phyloP scores from a whole-genome alignment of 257 asterid genomes.

The Avicennia marina region DNA sequence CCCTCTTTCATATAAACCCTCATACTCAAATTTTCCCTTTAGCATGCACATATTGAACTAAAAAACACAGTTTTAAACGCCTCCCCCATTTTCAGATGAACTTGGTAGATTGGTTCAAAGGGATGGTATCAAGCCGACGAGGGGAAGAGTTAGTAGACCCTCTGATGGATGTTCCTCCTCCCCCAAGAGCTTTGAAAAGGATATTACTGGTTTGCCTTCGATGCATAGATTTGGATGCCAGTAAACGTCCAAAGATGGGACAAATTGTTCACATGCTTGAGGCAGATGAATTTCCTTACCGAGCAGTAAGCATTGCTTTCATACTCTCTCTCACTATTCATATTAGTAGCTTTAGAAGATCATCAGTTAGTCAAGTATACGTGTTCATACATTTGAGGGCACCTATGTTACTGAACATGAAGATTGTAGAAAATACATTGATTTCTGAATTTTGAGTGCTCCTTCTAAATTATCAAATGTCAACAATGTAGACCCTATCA shows the following conservation, averaged over 20 bases:
- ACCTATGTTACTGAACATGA: too few relatives aligned
- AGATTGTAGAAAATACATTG: too few relatives aligned
- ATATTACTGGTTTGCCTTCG: slow-evolving; percentile 78
- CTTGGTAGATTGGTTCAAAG: slow-evolving; percentile 96
- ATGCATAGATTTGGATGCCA: slow-evolving; percentile 82
- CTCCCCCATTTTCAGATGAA: slow-evolving; percentile 65
- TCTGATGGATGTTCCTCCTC: slow-evolving; percentile 58
- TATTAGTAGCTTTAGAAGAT: too few relatives aligned
- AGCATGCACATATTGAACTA: too few relatives aligned
- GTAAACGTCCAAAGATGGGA: slow-evolving; percentile 97
- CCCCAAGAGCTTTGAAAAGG: slow-evolving; percentile 78
- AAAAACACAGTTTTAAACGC: neutral
- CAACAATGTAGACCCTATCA: too few relatives aligned
- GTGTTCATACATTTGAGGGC: too few relatives aligned
- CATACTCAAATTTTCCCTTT: neutral
- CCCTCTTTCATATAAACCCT: neutral
- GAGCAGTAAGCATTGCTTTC: slow-evolving; percentile 8
- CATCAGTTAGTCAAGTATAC: too few relatives aligned
- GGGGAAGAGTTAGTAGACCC: slow-evolving; percentile 85
- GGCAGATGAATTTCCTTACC: slow-evolving; percentile 85
- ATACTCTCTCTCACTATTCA: neutral
- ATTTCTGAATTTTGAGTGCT: too few relatives aligned
- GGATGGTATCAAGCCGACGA: slow-evolving; percentile 82
- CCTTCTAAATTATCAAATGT: too few relatives aligned
- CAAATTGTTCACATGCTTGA: slow-evolving; percentile 98